A percentile compares a stretch with the other conserved stretches of the same genome.
Conservation (phyloP, 192 early-diverging fungal genomes). For the Funneliformis geosporum region DNA sequence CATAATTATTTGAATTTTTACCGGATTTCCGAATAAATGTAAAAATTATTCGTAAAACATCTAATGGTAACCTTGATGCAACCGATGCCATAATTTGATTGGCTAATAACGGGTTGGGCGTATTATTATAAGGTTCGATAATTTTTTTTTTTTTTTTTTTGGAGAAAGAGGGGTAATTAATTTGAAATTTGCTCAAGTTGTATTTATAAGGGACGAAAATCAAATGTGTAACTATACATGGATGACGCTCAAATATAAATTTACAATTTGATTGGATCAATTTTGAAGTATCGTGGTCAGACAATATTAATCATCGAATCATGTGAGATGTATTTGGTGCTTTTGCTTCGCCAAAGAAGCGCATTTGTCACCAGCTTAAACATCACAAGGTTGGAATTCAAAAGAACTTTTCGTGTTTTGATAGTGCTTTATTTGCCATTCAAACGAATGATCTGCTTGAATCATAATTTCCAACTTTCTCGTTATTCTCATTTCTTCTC, state of each 20-base stretch:
- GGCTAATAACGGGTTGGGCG: not conserved
- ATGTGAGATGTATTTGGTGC: not conserved
- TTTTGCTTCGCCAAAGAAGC: not conserved
- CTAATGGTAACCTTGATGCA: not conserved
- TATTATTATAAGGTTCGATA: not conserved
- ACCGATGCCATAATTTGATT: not conserved
- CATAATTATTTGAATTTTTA: conserved; percentile 6
- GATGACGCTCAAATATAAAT: not conserved
- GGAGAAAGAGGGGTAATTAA: not conserved
- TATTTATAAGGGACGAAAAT: not conserved
- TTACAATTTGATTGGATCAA: not conserved
- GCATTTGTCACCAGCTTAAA: not conserved
- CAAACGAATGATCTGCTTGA: no score
- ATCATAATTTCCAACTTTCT: no score
- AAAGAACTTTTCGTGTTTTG: not conserved
- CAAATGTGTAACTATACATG: not conserved
- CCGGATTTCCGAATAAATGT: not conserved
- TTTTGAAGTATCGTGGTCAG: not conserved
- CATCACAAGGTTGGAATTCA: not conserved
- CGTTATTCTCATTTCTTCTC: no score
- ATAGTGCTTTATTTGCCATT: no score
- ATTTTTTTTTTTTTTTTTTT: not conserved
- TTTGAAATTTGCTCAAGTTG: not conserved
- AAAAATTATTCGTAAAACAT: conserved; percentile 12
- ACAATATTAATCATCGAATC: not conserved